A percentile compares a stretch with the other conserved stretches of the same genome.
phyloP scores from a whole-genome alignment of 208 protist genomes.

The Porcisia hertigi region DNA sequence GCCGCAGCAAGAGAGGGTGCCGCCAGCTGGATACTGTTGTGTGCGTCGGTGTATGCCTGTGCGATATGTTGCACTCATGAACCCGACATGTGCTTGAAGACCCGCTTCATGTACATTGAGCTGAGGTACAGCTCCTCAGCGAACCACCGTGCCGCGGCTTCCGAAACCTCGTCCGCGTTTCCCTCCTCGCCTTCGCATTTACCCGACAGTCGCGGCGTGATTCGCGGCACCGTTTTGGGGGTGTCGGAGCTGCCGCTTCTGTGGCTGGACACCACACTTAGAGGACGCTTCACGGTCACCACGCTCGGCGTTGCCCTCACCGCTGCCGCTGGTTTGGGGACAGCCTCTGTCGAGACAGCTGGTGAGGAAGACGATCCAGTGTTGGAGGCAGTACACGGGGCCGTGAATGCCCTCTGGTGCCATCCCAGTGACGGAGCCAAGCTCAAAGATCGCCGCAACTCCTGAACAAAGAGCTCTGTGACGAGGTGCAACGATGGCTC shows the following conservation, averaged over 20 bases:
- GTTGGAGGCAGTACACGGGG: not conserved
- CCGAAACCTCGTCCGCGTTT: not conserved
- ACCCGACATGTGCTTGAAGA: slow-evolving; percentile 24
- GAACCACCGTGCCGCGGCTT: slow-evolving; percentile 20
- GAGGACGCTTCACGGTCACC: slow-evolving; percentile 16
- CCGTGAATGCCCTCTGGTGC: not conserved
- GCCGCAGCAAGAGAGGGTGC: not conserved
- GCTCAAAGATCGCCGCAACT: slow-evolving; percentile 15
- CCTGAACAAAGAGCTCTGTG: slow-evolving; percentile 43
- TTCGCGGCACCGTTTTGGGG: slow-evolving; percentile 4
- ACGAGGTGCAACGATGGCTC: slow-evolving; percentile 49
- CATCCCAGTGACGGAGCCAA: slow-evolving; percentile 7
- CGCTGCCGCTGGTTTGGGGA: not conserved
- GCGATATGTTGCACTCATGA: slow-evolving; percentile 1
- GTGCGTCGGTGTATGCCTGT: not conserved
- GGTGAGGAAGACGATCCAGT: not conserved
- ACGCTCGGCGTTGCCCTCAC: not conserved
- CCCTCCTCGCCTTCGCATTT: slow-evolving; percentile 8
- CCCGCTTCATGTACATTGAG: slow-evolving; percentile 40
- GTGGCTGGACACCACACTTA: not conserved
- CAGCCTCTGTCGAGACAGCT: not conserved
- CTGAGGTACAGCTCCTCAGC: slow-evolving; percentile 31
- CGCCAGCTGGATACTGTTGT: not conserved
- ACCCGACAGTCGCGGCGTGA: not conserved
- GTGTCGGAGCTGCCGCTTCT: not conserved